Base-by-base conservation (phyloP, 345 rosid genomes). In the Populus ilicifolia region DNA sequence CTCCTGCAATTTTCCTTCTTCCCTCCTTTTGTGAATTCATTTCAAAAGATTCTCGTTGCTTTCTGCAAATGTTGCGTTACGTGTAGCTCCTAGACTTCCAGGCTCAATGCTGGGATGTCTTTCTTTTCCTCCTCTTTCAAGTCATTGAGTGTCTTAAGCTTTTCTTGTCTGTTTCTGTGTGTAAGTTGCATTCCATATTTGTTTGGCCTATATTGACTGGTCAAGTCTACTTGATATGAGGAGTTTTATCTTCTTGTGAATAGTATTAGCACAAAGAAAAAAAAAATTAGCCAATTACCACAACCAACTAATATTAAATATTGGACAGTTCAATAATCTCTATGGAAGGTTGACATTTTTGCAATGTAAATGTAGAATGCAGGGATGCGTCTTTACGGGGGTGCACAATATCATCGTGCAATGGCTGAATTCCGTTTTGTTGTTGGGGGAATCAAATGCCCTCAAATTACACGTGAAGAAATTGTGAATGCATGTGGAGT, bases 401-500 rank as follows among this genome's bases (percentile, higher is more conserved):
- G 98, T 41, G 98, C 98, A 78, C 97, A 93, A 71, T 94, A 93
- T 85, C 97, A 91, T 78, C 93, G 94, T 63, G 97, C 97, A 79
- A 93, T 94, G 98, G 97, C 98, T 72, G 98, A 94, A 81, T 94
- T 93, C 78, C 97, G 97, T 50, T 91, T 94, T 88, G 86, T 94
- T 50, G 97, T 88, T 67, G 98, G 98, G 79, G 97, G 97, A 74
- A 89, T 79, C 75, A 94, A 94, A 84, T 94, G 98, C 79, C 97
- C 97, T 39, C 91, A 95, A 81, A 91, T 94, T 73, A 91, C 94
- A 59, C 87, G 97, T 21, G 98, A 93, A 85, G 98, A 94, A 83
- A 93, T 94, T 74, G 98, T 91, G 13, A 94, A 94, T 85, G 97
- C 98, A 54, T 93, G 97, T 84, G 98, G 98, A 65, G 97, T 93